Evolutionary conservation across 345 rosid genomes (phyloP), one percentile per base, ranked within the genome.

Genomic region (Citrus mangshanensis): DNA sequence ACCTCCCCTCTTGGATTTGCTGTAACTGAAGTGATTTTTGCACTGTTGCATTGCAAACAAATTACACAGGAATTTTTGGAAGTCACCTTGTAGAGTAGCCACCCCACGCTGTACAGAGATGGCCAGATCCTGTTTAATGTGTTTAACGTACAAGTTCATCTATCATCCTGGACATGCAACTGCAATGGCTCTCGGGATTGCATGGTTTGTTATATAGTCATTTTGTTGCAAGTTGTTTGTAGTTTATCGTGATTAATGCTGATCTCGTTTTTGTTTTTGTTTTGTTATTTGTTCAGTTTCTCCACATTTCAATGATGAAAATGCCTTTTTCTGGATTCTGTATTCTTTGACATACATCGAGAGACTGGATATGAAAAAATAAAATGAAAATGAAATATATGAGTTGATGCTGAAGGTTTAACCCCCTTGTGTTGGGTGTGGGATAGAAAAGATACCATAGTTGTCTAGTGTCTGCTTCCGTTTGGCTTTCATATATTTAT

Each of bases 1-100:
- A 37, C 93, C 97, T 6, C 82, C 95, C 55, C 85, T 95, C 49
- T 46, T 93, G 87, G 98, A 95, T 81, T 86, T 95, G 72, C 87
- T 95, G 54, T 92, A 80, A 86, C 46, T 75, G 42, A 70, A 35
- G n/a, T 10, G 34, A 7, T 56, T 76, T 18, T 67, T 9, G 6
- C 54, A 35, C 18, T 56, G 56, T 58, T 14, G 18, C 30, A 37
- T 66, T 42, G 38, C 32, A 30, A 54, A 56, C 56, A 3, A 30
- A 65, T 51, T 19, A 46, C 24, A 37, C 24, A 38, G 30, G 81
- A 74, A 60, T 40, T 42, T 70, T 78, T 56, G 67, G 34, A 66
- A 27, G 32, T 61, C 54, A 34, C 6, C 67, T 40, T 25, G 58
- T 68, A 25, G 40, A 64, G 79, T 27, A n/a, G 71, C 61, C 51